These are phyloP conservation scores for Nannochloropsis oceanica DNA, from an alignment of 108 stramenopile species.

Conservation along the genomic window DNA sequence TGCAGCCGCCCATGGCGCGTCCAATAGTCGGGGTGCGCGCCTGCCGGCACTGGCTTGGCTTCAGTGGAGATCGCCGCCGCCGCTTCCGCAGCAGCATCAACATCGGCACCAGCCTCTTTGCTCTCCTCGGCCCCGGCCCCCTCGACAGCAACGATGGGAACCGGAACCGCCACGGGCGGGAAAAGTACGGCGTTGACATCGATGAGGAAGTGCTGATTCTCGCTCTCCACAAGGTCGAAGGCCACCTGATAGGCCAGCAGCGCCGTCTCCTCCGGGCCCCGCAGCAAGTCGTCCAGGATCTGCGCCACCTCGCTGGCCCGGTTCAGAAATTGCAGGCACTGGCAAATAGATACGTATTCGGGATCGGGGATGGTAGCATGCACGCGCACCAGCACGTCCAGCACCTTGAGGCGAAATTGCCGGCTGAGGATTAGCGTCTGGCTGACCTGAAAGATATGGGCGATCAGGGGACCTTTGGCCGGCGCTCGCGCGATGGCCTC, in stretches of 20 bases:
- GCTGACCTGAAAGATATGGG: constrained; percentile 34
- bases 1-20: constrained; percentile 63
- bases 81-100: constrained; percentile 3
- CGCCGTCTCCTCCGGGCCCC: constrained; percentile 45
- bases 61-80: not conserved
- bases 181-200: constrained; percentile 45
- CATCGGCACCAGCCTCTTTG: constrained; percentile 14
- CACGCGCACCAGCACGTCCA: constrained; percentile 46
- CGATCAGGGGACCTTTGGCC: constrained; percentile 23
- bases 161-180: not conserved
- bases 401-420: constrained; percentile 53
- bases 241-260: constrained; percentile 77
- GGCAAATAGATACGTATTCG: constrained; percentile 44
- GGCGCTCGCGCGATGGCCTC: constrained; percentile 24
- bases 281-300: constrained; percentile 50
- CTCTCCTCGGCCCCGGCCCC: not conserved
- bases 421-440: constrained; percentile 52
- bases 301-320: constrained; percentile 48
- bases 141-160: not conserved
- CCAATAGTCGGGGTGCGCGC: not conserved
- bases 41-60: not conserved
- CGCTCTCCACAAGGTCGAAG: constrained; percentile 78
- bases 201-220: constrained; percentile 77
- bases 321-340: constrained; percentile 58
- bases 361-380: constrained; percentile 37